These are phyloP conservation scores for Hyphodiscus sp. DNA, from an alignment of 2,329 filamentous ascomycete species.

Conservation along the genomic window DNA sequence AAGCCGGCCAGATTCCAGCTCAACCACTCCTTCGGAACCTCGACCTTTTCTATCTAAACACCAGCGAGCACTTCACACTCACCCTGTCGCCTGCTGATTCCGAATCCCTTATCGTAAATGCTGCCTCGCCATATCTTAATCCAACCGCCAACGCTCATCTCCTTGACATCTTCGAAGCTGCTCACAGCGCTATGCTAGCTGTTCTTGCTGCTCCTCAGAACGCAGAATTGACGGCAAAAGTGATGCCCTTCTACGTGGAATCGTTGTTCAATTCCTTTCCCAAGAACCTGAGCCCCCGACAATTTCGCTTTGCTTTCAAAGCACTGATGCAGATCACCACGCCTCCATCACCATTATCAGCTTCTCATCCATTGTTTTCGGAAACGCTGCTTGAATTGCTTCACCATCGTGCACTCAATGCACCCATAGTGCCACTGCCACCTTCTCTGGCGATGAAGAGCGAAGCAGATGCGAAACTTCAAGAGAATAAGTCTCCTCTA, in stretches of 20 bases:
- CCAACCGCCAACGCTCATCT: conserved; percentile 36
- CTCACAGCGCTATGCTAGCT: conserved; percentile 62
- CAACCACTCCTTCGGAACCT: conserved; percentile 59
- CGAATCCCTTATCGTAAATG: conserved; percentile 54
- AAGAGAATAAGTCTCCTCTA: conserved; percentile 34
- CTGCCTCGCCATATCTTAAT: conserved; percentile 59
- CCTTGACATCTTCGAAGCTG: conserved; percentile 64
- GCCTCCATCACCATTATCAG: conserved; percentile 56
- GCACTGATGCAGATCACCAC: conserved; percentile 59
- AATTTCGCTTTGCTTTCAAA: conserved; percentile 66
- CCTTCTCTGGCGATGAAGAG: conserved; percentile 16
- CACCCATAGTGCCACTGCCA: conserved; percentile 40
- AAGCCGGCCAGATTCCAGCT: conserved; percentile 48
- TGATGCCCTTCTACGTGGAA: conserved; percentile 63
- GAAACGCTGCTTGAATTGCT: conserved; percentile 60
- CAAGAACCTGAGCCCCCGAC: conserved; percentile 54
- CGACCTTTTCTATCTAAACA: conserved; percentile 70
- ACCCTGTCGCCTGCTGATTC: conserved; percentile 47
- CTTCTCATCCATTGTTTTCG: conserved; percentile 55
- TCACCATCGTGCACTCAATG: conserved; percentile 49
- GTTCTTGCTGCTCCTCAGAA: conserved; percentile 63
- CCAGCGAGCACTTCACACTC: conserved; percentile 61
- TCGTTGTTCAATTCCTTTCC: conserved; percentile 63
- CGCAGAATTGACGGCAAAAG: conserved; percentile 50
- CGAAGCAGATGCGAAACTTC: conserved; percentile 24